phyloP scores from a whole-genome alignment of 2,329 filamentous ascomycete genomes.

The Colletotrichum lentis region DNA sequence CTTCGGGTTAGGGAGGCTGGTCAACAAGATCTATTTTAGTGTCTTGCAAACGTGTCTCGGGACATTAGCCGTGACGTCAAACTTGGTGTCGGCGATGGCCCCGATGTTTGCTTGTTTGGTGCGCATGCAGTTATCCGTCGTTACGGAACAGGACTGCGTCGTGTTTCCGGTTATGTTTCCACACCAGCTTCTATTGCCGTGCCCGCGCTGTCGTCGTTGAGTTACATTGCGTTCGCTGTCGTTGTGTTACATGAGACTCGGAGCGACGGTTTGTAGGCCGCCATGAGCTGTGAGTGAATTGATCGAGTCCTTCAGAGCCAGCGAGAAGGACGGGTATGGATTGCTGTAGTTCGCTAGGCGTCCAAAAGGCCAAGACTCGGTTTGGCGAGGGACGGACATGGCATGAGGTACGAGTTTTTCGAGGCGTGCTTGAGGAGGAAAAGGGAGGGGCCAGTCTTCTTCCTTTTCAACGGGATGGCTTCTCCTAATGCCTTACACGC shows the following conservation, averaged over 20 bases:
- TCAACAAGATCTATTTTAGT: conserved; percentile 24
- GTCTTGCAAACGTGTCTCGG: neutral
- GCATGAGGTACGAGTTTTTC: neutral
- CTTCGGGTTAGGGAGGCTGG: conserved; percentile 34
- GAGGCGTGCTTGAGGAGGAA: neutral
- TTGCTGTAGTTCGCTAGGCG: too few species aligned
- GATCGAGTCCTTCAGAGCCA: neutral
- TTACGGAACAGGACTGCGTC: neutral
- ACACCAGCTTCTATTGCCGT: too few species aligned
- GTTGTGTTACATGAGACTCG: neutral
- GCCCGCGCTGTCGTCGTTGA: neutral
- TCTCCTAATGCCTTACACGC: neutral
- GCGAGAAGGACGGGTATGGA: too few species aligned
- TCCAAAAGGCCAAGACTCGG: too few species aligned
- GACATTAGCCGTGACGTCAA: neutral
- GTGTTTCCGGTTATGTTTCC: neutral
- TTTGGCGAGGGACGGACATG: neutral
- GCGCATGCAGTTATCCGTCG: neutral
- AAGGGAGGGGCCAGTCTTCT: neutral
- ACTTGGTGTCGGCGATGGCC: neutral
- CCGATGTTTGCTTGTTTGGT: neutral
- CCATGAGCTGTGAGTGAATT: neutral
- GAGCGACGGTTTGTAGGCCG: neutral
- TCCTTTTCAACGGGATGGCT: neutral
- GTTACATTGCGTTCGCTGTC: neutral